phyloP scores from a whole-genome alignment of 2,329 filamentous ascomycete species.

The Sporothrix phasma region DNA sequence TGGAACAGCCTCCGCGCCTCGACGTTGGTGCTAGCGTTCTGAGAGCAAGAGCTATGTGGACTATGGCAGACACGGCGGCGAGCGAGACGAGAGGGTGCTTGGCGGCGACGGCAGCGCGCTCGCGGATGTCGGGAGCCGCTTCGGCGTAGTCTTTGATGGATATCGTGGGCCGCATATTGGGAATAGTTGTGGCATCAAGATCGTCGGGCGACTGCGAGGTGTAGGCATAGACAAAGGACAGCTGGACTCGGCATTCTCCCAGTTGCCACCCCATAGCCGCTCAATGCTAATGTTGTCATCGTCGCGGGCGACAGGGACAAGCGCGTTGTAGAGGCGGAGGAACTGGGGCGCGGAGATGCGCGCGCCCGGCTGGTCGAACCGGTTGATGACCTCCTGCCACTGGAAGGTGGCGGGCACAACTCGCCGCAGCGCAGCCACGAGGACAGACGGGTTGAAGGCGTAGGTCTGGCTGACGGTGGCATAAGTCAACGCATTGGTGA shows the following conservation, averaged over 20 bases:
- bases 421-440: constrained; percentile 54
- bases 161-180: constrained; percentile 70
- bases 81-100: constrained; percentile 83
- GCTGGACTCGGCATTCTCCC: constrained; percentile 80
- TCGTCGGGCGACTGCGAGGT: constrained; percentile 64
- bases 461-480: constrained; percentile 48
- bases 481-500: constrained; percentile 68
- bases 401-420: constrained; percentile 53
- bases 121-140: constrained; percentile 39
- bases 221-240: constrained; percentile 89
- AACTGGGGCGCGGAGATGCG: constrained; percentile 74
- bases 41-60: constrained; percentile 54
- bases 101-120: constrained; percentile 51
- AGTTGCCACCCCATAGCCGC: constrained; percentile 78
- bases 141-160: constrained; percentile 47
- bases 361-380: constrained; percentile 71
- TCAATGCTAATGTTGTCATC: constrained; percentile 68
- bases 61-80: constrained; percentile 64
- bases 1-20: constrained; percentile 58
- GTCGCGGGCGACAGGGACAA: constrained; percentile 61
- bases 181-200: constrained; percentile 77
- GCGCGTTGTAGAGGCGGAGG: constrained; percentile 65
- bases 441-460: constrained; percentile 39
- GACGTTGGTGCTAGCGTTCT: constrained; percentile 50
- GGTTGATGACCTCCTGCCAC: constrained; percentile 62